Base-by-base conservation (phyloP, 768 basidiomycete genomes). In the Sutorius australiensis region DNA sequence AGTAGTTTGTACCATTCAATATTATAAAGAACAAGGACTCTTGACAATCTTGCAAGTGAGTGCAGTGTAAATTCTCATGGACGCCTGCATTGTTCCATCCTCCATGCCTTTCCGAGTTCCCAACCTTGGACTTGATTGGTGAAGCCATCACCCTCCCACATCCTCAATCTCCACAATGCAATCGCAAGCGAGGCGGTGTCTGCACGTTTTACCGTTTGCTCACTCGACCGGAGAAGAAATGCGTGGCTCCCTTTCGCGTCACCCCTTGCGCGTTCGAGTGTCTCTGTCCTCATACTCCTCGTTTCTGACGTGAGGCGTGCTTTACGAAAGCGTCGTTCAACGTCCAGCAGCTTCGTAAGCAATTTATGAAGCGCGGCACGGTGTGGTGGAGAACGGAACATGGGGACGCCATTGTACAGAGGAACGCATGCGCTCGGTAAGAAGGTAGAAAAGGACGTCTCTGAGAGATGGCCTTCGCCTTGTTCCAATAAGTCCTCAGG, bases 101-200 rank as follows among this genome's bases (percentile, higher is more conserved):
- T 60, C 59, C 68, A 61, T 27, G 60, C 62, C 28, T 55, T 59
- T 46, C 60, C 63, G 9, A 67, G 53, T 36, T 77, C 74, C 79
- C 80, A 83, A 8, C 68, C 59, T 40, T 46, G 27, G 11, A 19
- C 45, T 13, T 32, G 16, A 37, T 44, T 42, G 16, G 27, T 21
- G n/a, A 61, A 70, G 3, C 66, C 45, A 38, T 70, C 72, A 2
- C 83, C 80, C 61, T 89, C 85, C 77, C 84, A 93, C 80, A 92
- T 83, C 53, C 84, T 75, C 39, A 91, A 53, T 55, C 91, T 80
- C 90, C 90, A 92, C 16, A 92, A 63, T 1, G 91, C 88, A 39
- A 86, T 78, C 0, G 84, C 86, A 12, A 87, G 71, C 6, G 83
- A 77, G 2, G 78, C 82, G 7, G 80, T 72, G 60, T 92, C 89